Evolutionary conservation across 2,329 filamentous ascomycete species (phyloP), one percentile per base, ranked within the genome.

Genomic region (Raffaelea ambrosiae): DNA sequence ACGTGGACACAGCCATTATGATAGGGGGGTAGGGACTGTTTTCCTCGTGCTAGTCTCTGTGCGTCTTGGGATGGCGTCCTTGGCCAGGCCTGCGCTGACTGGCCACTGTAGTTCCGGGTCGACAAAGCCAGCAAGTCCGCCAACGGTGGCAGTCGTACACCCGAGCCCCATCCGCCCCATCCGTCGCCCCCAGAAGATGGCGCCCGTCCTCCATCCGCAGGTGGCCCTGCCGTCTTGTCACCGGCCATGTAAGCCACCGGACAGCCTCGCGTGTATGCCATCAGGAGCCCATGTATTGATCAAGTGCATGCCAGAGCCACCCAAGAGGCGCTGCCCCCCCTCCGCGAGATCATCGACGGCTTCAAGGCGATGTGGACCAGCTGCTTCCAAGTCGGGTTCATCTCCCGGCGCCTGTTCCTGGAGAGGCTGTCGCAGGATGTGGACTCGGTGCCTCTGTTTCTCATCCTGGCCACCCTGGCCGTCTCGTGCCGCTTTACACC

Each of bases 371-470:
- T 60, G 44, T 51, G 57, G 35, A 59, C 54, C 2, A 58, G 53
- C 4, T 60, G 57, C 41, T 61, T 61, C 48, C 57, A 60, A 43
- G 53, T 60, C 5, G 59, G 58, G 14, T 63, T 61, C 42, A 49
- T 61, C 13, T 56, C 59, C 10, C 58, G 61, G 43, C 50, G 53
- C 2, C 43, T 58, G 26, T 63, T 63, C 36, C 51, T 61, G 20
- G 59, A 59, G 20, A 50, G 53, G 14, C 47, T 63, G 4, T 41
- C 44, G 18, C 47, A 44, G 4, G 41, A 56, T 21, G 43, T 44
- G 8, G 41, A 46, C 1, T 51, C 53, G 1, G 51, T 50, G 53
- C 20, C 57, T 48, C 44, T 54, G 22, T 43, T 62, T 58, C 43
- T 55, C 57, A 16, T 53, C 2, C 13, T 46, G 4, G 42, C 44